A percentile compares a stretch with the other conserved stretches of the same genome.
phyloP scores from a whole-genome alignment of 352 stramenopile genomes.

The Phytophthora hybrid region DNA sequence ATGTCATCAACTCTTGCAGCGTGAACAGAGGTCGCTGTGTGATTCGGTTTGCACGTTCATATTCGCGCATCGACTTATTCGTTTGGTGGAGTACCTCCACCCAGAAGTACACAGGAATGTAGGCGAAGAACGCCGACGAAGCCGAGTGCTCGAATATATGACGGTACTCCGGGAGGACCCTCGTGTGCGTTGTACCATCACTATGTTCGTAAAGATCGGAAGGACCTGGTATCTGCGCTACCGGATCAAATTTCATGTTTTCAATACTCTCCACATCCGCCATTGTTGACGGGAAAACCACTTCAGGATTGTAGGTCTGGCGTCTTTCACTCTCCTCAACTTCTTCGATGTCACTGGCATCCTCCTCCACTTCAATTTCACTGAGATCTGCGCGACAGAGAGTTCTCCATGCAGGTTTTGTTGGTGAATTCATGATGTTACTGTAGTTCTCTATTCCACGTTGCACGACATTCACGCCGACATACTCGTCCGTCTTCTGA shows the following conservation, averaged over 20 bases:
- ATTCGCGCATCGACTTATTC: conserved; percentile 19
- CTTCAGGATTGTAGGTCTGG: conserved; percentile 2
- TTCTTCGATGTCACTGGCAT: conserved; percentile 20
- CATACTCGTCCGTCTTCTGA: conserved; percentile 14
- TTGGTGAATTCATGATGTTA: conserved; percentile 9
- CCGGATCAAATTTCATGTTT: conserved; percentile 24
- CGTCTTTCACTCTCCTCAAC: not conserved
- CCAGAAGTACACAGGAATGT: conserved; percentile 37
- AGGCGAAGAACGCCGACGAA: conserved; percentile 27
- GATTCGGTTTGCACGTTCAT: not conserved
- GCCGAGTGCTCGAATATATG: conserved; percentile 27
- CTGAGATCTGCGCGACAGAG: conserved; percentile 13
- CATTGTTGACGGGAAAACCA: not conserved
- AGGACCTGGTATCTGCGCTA: conserved; percentile 9
- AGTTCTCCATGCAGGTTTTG: conserved; percentile 12
- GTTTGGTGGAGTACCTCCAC: conserved; percentile 37
- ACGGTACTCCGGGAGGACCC: conserved; percentile 9
- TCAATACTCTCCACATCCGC: conserved; percentile 18
- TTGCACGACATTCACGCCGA: conserved; percentile 1
- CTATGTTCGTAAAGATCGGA: conserved; percentile 2
- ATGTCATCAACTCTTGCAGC: conserved; percentile 44
- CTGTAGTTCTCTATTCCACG: conserved; percentile 23
- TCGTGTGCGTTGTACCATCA: conserved; percentile 17
- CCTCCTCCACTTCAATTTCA: conserved; percentile 1
- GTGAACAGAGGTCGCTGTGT: not conserved